Evolutionary conservation across 1,284 basidiomycete species (phyloP), one percentile per base, ranked within the genome.

Genomic region (Cutaneotrichosporon mucoides): DNA sequence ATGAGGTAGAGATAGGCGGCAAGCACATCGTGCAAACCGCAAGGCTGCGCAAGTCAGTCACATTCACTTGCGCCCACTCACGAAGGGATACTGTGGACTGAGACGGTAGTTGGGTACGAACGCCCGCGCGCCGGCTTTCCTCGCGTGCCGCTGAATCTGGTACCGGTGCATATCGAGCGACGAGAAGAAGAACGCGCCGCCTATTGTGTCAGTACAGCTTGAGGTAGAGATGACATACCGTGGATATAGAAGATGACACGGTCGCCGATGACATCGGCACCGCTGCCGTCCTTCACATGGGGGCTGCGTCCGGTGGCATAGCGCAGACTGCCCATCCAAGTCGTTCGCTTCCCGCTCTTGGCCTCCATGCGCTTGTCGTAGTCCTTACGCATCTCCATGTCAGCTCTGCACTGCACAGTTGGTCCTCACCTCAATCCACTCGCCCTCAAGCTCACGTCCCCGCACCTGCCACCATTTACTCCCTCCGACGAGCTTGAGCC

Each of bases 381-480:
- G 65, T 79, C 73, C 58, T 78, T 77, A 62, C 76, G 75, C 75
- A 80, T 79, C 76, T 80, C 5, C 3, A 24, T 11, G 43, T 3
- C 43, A 42, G 33, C 15, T 15, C 40, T 38, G 57, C 41, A 45
- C n/a, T n/a, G n/a, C n/a, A n/a, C n/a, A n/a, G n/a, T n/a, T n/a
- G n/a, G n/a, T n/a, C n/a, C n/a, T n/a, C n/a, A 78, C 76, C 71
- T 79, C 87, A 48, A 96, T 86, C 93, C 93, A 96, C 76, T 97
- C 90, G 4, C 84, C 91, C 66, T 90, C 86, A n/a, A 81, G 87
- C 64, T 84, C 79, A 53, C 88, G 72, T 16, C 88, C 87, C 49
- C 90, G 85, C 8, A 92, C 85, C 74, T 89, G 90, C 94, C 93
- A 98, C 92, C 94, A 97, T 68, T 92, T 90, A 6, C 86, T 84